Evolutionary conservation across 2,329 filamentous ascomycete genomes (phyloP).

Genomic region (Fusarium palustre): DNA sequence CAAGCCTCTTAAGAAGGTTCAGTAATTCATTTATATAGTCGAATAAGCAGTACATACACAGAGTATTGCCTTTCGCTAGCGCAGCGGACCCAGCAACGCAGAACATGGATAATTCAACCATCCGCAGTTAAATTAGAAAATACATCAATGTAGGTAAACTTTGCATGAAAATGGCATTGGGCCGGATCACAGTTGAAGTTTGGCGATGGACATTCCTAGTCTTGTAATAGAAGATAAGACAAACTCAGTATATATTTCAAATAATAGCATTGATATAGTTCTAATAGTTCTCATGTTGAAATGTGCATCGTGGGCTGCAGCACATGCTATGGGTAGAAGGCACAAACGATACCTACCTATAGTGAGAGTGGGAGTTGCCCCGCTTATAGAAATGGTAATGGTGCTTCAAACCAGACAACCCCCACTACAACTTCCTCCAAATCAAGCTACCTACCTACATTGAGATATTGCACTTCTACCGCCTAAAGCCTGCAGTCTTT

Average conservation of each 20-base stretch:
- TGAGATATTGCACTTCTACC: constrained; percentile 1
- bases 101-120: not conserved
- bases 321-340: not conserved
- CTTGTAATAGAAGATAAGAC: not conserved
- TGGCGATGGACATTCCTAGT: not conserved
- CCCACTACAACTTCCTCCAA: constrained; percentile 28
- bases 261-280: not conserved
- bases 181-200: not conserved
- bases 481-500: not conserved
- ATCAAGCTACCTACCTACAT: not conserved
- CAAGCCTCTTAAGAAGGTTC: constrained; percentile 50
- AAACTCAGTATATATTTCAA: not conserved
- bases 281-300: too few relatives aligned
- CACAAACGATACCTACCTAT: too few relatives aligned
- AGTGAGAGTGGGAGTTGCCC: constrained; percentile 5
- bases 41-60: not conserved
- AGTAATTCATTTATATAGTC: constrained; percentile 27
- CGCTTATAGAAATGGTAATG: constrained; percentile 32
- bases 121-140: not conserved
- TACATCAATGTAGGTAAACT: not conserved
- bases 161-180: not conserved
- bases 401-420: constrained; percentile 13
- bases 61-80: too few relatives aligned
- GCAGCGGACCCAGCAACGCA: not conserved
- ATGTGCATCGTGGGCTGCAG: not conserved